Evolutionary conservation across 2,329 filamentous ascomycete species (phyloP), one percentile per base, ranked within the genome.

Genomic region (Raffaelea ambrosiae): DNA sequence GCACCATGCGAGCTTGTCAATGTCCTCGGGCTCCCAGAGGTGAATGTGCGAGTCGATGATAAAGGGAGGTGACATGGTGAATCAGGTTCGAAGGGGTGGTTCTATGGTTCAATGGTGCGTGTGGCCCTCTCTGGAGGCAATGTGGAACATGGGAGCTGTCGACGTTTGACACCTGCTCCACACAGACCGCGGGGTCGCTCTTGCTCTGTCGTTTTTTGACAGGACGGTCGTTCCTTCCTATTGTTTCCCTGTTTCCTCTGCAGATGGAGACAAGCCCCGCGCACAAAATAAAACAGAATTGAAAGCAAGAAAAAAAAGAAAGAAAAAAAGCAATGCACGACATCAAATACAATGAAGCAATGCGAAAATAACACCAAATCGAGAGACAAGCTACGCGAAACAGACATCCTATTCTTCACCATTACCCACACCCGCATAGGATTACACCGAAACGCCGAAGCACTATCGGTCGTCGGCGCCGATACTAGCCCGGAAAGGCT

Each of bases 11-110:
- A 94, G 77, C 36, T 77, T 76, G 47, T 73, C 61, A 46, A 85
- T 61, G 58, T 91, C 85, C 46, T 77, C 75, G 41, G 71, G 65
- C 40, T 88, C 86, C 71, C 81, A 95, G 59, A 96, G 81, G 69
- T 96, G 90, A 66, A 96, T 84, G 71, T 96, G 91, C 36, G 88
- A 84, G 71, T 96, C 90, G 65, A 96, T 80, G 60, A 95, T 83
- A 58, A 55, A 55, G 20, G 53, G 53, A 23, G 53, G 53, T 2
- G 51, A 48, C 10, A 41, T 35, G 41, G 35, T n/a, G 21, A 18
- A 26, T 23, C 5, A 9, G 10, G 29, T 29, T 33, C 13, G 41
- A 7, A 7, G 7, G 26, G 26, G 26, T 29, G n/a, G n/a, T 29
- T 29, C 26, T 29, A 7, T 29, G 7, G 26, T 29, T 29, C 7